Evolutionary conservation across 345 rosid species (phyloP).

Genomic region (Eucalyptus regnans): DNA sequence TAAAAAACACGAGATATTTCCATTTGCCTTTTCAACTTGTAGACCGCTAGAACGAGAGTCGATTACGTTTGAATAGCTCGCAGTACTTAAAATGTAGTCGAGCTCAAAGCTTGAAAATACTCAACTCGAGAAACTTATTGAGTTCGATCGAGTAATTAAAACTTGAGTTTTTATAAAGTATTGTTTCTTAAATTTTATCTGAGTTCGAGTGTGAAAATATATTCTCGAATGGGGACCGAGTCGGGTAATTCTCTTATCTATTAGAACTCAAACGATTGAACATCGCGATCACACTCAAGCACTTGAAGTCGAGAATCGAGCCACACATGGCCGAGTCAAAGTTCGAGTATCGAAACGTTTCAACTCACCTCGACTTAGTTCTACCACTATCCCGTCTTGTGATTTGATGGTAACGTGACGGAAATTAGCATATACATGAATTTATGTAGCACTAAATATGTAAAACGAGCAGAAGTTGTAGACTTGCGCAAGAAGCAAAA

Average conservation of each 20-base stretch:
- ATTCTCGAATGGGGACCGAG: rapidly evolving
- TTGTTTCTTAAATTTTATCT: rapidly evolving
- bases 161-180: not conserved
- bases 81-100: not conserved
- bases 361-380: not conserved
- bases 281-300: not conserved
- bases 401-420: rapidly evolving
- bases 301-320: not conserved
- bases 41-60: not conserved
- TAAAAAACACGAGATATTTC: not conserved
- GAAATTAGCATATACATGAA: not conserved
- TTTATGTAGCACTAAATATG: not conserved
- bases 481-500: not conserved
- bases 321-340: not conserved
- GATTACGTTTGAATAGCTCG: not conserved
- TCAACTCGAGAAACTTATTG: not conserved
- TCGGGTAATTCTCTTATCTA: rapidly evolving
- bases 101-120: not conserved
- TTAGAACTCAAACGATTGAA: not conserved
- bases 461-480: not conserved
- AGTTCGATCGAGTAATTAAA: not conserved
- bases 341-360: not conserved
- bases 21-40: not conserved
- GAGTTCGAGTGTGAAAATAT: not conserved
- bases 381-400: rapidly evolving